phyloP scores from a whole-genome alignment of 1,139 yeast species.

The Blastobotrys indianensis region DNA sequence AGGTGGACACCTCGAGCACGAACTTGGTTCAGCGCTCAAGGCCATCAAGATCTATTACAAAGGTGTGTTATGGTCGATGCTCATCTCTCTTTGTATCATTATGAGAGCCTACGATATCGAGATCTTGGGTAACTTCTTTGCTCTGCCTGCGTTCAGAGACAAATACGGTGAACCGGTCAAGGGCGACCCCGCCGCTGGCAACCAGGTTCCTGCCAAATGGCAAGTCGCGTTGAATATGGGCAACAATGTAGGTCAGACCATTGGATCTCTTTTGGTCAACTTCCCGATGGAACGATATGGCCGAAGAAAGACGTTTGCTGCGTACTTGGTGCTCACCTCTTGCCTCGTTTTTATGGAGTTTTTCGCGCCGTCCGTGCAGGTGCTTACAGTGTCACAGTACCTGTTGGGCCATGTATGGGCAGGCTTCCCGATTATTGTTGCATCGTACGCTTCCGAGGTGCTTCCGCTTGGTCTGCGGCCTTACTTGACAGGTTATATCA shows the following conservation, averaged over 20 bases:
- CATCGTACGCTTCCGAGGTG: conserved; percentile 42
- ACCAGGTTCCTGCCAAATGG: conserved; percentile 40
- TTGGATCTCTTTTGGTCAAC: conserved; percentile 39
- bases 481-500: conserved; percentile 39
- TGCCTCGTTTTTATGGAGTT: conserved; percentile 39
- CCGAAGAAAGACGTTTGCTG: conserved; percentile 36
- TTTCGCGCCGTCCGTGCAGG: conserved; percentile 35
- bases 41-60: conserved; percentile 35
- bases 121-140: conserved; percentile 32
- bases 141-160: conserved; percentile 29
- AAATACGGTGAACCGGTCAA: conserved; percentile 33
- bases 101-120: conserved; percentile 45
- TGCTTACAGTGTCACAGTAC: conserved; percentile 19
- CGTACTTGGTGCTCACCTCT: conserved; percentile 29
- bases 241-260: conserved; percentile 35
- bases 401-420: conserved; percentile 32
- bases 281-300: conserved; percentile 38
- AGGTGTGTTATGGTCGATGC: conserved; percentile 41
- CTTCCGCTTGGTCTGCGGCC: conserved; percentile 40
- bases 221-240: conserved; percentile 41
- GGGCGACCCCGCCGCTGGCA: conserved; percentile 15
- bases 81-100: conserved; percentile 38
- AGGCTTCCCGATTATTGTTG: conserved; percentile 39
- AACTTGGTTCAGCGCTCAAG: background rate
- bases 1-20: conserved; percentile 1